Evolutionary conservation across 345 rosid species (phyloP).

Genomic region (Litchi chinensis): DNA sequence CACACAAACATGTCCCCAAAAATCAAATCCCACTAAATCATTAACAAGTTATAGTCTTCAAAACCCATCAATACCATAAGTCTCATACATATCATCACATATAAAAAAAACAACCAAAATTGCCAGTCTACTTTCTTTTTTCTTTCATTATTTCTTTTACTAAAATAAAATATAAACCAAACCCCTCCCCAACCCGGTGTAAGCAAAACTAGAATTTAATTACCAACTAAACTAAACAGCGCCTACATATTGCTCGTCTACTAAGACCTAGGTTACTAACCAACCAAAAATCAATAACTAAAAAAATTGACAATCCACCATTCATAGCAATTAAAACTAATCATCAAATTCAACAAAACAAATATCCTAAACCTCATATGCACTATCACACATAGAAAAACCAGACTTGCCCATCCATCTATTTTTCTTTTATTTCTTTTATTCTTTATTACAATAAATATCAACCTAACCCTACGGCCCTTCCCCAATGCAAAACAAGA

Average conservation of each 20-base stretch:
- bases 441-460: neutral
- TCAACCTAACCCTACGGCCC: neutral
- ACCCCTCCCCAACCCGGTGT: neutral
- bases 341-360: neutral
- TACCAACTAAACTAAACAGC: neutral
- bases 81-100: neutral
- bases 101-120: neutral
- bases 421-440: neutral
- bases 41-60: neutral
- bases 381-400: neutral
- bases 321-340: neutral
- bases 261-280: too few species aligned
- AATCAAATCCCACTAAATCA: slow-evolving; percentile 11
- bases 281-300: neutral
- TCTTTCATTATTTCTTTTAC: too few species aligned
- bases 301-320: neutral
- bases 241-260: neutral
- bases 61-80: neutral
- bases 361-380: neutral
- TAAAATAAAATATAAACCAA: neutral
- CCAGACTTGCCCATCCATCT: neutral
- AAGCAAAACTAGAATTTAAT: neutral
- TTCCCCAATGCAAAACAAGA: neutral
- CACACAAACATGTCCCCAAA: slow-evolving; percentile 12
- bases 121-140: neutral